A percentile compares a stretch with the other conserved stretches of the same genome.
phyloP scores from a whole-genome alignment of 2,329 filamentous ascomycete genomes.

The Stachybotrys echinatus region DNA sequence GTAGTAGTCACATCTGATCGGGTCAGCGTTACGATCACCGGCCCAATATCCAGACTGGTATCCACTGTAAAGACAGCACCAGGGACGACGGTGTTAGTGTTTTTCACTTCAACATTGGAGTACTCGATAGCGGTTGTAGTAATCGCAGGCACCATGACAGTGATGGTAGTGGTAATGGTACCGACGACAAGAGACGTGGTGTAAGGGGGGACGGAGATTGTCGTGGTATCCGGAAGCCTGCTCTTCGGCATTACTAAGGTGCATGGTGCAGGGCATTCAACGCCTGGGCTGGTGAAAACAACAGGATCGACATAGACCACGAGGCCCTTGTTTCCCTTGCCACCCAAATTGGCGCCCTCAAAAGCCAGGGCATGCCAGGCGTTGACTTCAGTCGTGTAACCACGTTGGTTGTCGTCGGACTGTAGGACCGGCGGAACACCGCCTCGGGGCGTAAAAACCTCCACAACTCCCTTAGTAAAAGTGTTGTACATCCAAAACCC shows the following conservation, averaged over 20 bases:
- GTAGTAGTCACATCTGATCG: background rate
- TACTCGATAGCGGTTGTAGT: background rate
- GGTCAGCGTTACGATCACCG: background rate
- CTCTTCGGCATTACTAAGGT: background rate
- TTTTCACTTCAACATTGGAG: background rate
- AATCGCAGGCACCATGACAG: background rate
- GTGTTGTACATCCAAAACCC: conserved; percentile 10
- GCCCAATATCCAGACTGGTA: background rate
- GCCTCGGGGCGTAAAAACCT: background rate
- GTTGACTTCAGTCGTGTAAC: background rate
- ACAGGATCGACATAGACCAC: background rate
- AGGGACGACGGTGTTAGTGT: background rate
- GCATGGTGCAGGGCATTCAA: background rate
- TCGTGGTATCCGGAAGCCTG: background rate
- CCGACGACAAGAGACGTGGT: background rate
- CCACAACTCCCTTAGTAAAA: conserved; percentile 1
- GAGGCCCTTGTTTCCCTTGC: background rate
- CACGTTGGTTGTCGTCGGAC: background rate
- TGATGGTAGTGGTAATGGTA: background rate
- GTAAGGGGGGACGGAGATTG: background rate
- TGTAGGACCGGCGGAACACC: background rate
- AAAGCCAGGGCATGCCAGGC: background rate
- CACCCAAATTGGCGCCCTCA: background rate
- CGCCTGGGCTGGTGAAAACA: background rate
- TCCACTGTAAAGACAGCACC: background rate